Evolutionary conservation across 177 flowering plant genomes (phyloP).

Genomic region (Vitis hybrid): DNA sequence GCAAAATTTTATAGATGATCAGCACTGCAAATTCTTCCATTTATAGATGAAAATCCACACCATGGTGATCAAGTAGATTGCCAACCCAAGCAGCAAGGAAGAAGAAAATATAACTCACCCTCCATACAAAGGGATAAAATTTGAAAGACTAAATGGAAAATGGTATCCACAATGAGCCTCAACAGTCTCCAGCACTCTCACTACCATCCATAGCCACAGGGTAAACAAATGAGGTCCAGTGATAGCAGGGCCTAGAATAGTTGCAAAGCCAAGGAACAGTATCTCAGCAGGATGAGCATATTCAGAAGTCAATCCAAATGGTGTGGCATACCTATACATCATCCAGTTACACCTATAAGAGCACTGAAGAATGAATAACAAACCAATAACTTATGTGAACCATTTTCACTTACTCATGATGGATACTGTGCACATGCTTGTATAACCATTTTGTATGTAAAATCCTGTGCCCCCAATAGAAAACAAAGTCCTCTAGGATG

Average conservation of each 20-base stretch:
- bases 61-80: background rate
- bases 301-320: slow-evolving; percentile 99
- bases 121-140: slow-evolving; percentile 87
- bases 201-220: slow-evolving; percentile 93
- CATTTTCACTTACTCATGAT: slow-evolving; percentile 80
- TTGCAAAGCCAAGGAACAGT: slow-evolving; percentile 96
- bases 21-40: no score
- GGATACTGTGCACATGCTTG: slow-evolving; percentile 97
- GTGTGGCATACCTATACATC: slow-evolving; percentile 84
- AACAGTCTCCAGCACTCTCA: slow-evolving; percentile 95
- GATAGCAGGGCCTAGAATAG: slow-evolving; percentile 93
- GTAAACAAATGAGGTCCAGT: slow-evolving; percentile 97
- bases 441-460: slow-evolving; percentile 97
- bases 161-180: slow-evolving; percentile 99
- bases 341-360: slow-evolving; percentile 4
- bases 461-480: slow-evolving; percentile 98
- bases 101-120: slow-evolving; percentile 53
- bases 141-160: slow-evolving; percentile 97
- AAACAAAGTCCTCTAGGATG: slow-evolving; percentile 93
- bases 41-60: background rate
- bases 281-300: slow-evolving; percentile 99
- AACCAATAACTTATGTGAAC: no score
- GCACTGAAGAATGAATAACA: background rate
- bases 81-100: background rate
- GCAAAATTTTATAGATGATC: slow-evolving; percentile 17